Evolutionary conservation across 163 green algal genomes (phyloP).

Genomic region (Chloromonas sp.): DNA sequence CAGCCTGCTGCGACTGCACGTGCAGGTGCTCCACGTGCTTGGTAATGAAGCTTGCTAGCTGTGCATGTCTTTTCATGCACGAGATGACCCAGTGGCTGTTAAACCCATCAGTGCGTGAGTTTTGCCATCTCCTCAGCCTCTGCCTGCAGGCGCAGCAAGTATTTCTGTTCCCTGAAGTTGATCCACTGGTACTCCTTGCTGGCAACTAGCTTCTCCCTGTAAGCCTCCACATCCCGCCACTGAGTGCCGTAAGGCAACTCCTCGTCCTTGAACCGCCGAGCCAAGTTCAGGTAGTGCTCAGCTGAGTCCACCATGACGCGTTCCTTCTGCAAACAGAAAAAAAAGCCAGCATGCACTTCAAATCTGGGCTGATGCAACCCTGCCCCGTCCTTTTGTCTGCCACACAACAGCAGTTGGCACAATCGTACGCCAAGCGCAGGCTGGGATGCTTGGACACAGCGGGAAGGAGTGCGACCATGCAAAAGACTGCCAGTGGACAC

Average conservation of each 20-base stretch:
- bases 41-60: no score
- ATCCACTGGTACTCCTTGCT: conserved; percentile 42
- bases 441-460: no score
- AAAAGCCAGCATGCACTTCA: not conserved
- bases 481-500: no score
- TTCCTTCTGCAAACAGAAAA: conserved; percentile 1
- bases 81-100: no score
- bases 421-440: no score
- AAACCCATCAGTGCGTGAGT: conserved; percentile 3
- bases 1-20: no score
- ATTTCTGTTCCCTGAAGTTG: conserved; percentile 46
- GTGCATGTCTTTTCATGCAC: no score
- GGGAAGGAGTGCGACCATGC: no score
- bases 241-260: conserved; percentile 32
- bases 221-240: conserved; percentile 47
- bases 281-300: conserved; percentile 32
- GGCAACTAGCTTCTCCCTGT: conserved; percentile 34
- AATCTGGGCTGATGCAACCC: no score
- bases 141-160: conserved; percentile 36
- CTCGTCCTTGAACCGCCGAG: conserved; percentile 25
- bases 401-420: no score
- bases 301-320: conserved; percentile 22
- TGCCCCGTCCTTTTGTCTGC: no score
- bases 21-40: no score
- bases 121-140: conserved; percentile 34